phyloP scores from a whole-genome alignment of 495 filamentous ascomycete species.

The Trichoderma asperelloides region DNA sequence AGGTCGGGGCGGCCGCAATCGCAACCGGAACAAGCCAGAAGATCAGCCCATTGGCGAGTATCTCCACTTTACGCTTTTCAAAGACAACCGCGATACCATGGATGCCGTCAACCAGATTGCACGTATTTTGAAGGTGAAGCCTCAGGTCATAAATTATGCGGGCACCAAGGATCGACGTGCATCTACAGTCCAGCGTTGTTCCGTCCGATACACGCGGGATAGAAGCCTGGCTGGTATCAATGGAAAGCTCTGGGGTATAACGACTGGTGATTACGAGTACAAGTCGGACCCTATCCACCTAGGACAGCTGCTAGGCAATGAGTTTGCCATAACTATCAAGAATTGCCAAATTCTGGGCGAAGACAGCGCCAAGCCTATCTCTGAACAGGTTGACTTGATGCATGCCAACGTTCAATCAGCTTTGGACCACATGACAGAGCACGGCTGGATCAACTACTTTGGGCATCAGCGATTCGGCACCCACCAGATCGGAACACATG shows the following conservation, averaged over 20 bases:
- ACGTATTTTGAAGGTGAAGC: slow-evolving; percentile 55
- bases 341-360: slow-evolving; percentile 59
- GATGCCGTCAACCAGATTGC: slow-evolving; percentile 70
- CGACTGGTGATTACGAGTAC: slow-evolving; percentile 73
- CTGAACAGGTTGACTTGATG: slow-evolving; percentile 26
- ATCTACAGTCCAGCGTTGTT: slow-evolving; percentile 78
- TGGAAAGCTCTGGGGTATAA: slow-evolving; percentile 47
- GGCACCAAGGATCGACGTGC: slow-evolving; percentile 92
- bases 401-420: slow-evolving; percentile 29
- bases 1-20: slow-evolving; percentile 23
- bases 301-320: slow-evolving; percentile 78
- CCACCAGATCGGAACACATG: slow-evolving; percentile 70
- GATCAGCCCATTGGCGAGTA: slow-evolving; percentile 58
- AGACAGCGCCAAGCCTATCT: slow-evolving; percentile 29
- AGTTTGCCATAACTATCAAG: slow-evolving; percentile 83
- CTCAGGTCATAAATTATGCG: slow-evolving; percentile 69
- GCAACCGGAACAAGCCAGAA: slow-evolving; percentile 9
- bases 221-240: slow-evolving; percentile 57
- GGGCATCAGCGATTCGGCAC: slow-evolving; percentile 92
- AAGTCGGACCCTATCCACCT: slow-evolving; percentile 59
- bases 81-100: slow-evolving; percentile 98
- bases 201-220: slow-evolving; percentile 55
- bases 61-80: slow-evolving; percentile 89
- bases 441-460: slow-evolving; percentile 94
- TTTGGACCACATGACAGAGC: slow-evolving; percentile 45